phyloP scores from a whole-genome alignment of 73 alveolate species.

The Paramecium biaurelia region DNA sequence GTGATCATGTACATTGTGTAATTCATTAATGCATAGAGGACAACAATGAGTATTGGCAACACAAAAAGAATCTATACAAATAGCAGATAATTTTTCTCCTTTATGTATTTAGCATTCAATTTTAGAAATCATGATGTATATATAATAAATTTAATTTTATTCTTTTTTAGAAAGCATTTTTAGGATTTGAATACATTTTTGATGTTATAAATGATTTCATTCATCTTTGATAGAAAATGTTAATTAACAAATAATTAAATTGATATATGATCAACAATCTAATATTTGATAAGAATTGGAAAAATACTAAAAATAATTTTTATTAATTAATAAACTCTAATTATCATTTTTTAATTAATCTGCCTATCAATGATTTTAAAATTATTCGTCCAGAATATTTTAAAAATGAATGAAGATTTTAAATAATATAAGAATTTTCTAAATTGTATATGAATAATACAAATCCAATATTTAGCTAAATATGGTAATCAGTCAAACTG shows the following conservation, averaged over 20 bases:
- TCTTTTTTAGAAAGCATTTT: neutral
- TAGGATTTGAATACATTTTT: neutral
- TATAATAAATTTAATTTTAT: neutral
- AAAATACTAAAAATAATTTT: neutral
- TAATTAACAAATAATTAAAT: neutral
- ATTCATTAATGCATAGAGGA: neutral
- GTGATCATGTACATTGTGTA: constrained; percentile 1
- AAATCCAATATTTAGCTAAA: neutral
- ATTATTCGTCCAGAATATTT: neutral
- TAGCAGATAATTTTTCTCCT: neutral
- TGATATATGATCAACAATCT: neutral
- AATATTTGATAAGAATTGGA: neutral
- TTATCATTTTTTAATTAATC: neutral
- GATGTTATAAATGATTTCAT: neutral
- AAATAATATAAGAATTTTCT: neutral
- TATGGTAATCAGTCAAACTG: neutral
- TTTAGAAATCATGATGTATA: neutral
- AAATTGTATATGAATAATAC: neutral
- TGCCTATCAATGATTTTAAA: neutral
- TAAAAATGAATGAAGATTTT: neutral
- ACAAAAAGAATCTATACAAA: neutral
- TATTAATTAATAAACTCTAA: neutral
- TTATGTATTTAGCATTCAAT: neutral
- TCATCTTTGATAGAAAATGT: neutral
- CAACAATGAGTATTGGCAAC: neutral